Base-by-base conservation (phyloP, 1,284 basidiomycete genomes). In the Trichosporon asahii region DNA sequence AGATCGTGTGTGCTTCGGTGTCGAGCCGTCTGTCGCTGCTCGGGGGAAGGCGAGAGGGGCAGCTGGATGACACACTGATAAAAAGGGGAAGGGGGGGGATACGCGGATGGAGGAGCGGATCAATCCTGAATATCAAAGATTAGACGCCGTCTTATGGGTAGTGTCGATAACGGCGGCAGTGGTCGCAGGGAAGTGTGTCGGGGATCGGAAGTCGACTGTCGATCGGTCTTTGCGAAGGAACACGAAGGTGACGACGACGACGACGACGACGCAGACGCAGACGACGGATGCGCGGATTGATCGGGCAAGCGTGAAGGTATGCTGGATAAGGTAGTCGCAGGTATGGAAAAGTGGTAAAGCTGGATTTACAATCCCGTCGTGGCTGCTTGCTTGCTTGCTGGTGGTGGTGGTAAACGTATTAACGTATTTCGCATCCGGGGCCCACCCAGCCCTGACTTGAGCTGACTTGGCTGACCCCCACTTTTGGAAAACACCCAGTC, bases 111-210 rank as follows among this genome's bases (percentile, higher is more conserved):
- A 60, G 18, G 33, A n/a, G 64, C 40, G 31, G 46, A 25, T 66
- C 27, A 27, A 61, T 61, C 31, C 63, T 11, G 21, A n/a, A 60
- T 61, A 8, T 21, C 25, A 60, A 33, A 37, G 74, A 75, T 61
- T 61, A 31, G 57, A 31, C 31, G 27, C 31, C 57, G 29, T 57
- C 23, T 15, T 3, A 27, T 33, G 31, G 31, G 25, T 60, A n/a
- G 12, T 18, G 29, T 25, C 23, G 55, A 35, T 14, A 35, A 2
- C 46, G 21, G 31, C 65, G 35, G 40, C 40, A 44, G 40, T 18
- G 18, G 40, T 37, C 40, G 40, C 18, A n/a, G 40, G 40, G n/a
- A n/a, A n/a, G 18, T 44, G 40, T n/a, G 15, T 8, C 15, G 40
- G 40, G 40, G 18, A 37, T 12, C n/a, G n/a, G 35, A 12, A 12